Conservation (phyloP, 1,139 yeast species). For the Insectozyma bohioensis region DNA sequence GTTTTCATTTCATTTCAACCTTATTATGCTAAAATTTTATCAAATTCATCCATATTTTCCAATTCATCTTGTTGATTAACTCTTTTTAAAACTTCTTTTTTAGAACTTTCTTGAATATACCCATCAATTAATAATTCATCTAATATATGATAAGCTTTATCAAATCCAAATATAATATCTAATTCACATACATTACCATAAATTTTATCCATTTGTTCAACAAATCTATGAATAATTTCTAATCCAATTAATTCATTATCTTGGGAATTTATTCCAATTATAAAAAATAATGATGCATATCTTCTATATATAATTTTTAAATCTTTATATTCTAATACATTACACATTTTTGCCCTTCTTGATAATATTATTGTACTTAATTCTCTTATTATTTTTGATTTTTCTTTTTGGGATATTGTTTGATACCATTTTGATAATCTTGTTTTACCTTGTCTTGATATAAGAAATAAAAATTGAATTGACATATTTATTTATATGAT, state of each 20-base stretch:
- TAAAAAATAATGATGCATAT: constrained; percentile 88
- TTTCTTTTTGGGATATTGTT: constrained; percentile 78
- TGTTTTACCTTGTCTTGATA: constrained; percentile 94
- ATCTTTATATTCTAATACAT: constrained; percentile 87
- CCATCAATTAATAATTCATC: constrained; percentile 89
- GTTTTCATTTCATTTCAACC: too few relatives aligned
- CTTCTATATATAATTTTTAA: constrained; percentile 86
- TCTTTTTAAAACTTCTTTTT: constrained; percentile 72
- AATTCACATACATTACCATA: constrained; percentile 96
- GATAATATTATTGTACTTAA: constrained; percentile 81
- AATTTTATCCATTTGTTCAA: constrained; percentile 93
- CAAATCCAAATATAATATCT: constrained; percentile 92
- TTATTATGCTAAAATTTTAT: constrained; percentile 38
- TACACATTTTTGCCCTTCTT: constrained; percentile 93
- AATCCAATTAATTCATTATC: constrained; percentile 86
- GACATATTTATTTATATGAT: too few relatives aligned
- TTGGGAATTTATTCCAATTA: constrained; percentile 78
- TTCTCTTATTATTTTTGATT: constrained; percentile 79
- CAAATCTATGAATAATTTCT: constrained; percentile 89
- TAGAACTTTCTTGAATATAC: constrained; percentile 79
- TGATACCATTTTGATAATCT: constrained; percentile 92
- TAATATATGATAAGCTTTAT: constrained; percentile 86
- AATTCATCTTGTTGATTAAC: constrained; percentile 77
- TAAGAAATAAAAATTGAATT: constrained; percentile 70
- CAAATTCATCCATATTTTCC: constrained; percentile 52